Conservation (phyloP, 176 grass and related monocot genomes). For the Hordeum marinum region DNA sequence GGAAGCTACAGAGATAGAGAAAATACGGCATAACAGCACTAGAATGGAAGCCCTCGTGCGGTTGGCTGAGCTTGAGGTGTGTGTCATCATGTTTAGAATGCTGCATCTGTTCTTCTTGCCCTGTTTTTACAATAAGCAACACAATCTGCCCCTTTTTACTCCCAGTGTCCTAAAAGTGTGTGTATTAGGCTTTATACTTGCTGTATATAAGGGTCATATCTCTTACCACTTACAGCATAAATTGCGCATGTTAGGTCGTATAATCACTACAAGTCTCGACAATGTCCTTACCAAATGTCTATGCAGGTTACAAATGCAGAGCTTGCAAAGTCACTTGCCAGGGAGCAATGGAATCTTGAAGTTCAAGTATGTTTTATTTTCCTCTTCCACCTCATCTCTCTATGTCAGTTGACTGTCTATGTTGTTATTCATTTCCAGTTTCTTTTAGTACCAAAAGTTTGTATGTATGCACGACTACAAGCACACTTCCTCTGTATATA, state of each 20-base stretch:
- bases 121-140: not conserved
- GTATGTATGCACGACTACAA: not conserved
- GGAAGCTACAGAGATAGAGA: constrained; percentile 90
- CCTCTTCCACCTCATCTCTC: constrained; percentile 9
- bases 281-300: constrained; percentile 13
- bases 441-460: not conserved
- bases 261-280: not conserved
- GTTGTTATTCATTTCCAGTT: constrained; percentile 2
- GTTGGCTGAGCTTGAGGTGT: constrained; percentile 86
- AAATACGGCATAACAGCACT: constrained; percentile 77
- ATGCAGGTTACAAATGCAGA: constrained; percentile 79
- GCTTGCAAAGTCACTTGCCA: constrained; percentile 77
- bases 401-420: not conserved
- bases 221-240: not conserved
- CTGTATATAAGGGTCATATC: not conserved
- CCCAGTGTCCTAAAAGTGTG: not conserved
- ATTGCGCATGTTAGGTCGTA: not conserved
- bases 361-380: constrained; percentile 57
- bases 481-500: not conserved
- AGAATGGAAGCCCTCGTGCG: constrained; percentile 86
- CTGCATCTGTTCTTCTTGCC: not conserved
- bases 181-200: not conserved
- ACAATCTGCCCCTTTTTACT: not conserved
- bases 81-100: constrained; percentile 24
- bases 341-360: constrained; percentile 72